phyloP scores from a whole-genome alignment of 1,284 basidiomycete genomes.

The Anthracocystis setariae region DNA sequence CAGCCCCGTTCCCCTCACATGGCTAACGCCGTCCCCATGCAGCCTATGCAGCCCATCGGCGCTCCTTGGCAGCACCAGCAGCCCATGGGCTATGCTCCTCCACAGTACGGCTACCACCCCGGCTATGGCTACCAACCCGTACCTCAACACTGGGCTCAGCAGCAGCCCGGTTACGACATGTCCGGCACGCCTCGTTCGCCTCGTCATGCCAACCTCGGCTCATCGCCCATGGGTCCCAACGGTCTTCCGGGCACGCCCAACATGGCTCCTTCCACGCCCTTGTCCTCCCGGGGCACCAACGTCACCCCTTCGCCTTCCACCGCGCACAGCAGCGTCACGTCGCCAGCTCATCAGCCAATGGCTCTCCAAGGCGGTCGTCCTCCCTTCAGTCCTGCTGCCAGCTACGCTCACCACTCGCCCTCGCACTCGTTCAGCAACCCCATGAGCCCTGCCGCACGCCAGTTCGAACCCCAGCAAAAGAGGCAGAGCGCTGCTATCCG shows the following conservation, averaged over 20 bases:
- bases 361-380: slow-evolving; percentile 43
- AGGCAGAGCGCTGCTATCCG: slow-evolving; percentile 63
- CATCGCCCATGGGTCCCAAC: slow-evolving; percentile 60
- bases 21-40: slow-evolving; percentile 53
- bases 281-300: slow-evolving; percentile 36
- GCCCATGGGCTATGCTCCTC: slow-evolving; percentile 48
- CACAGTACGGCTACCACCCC: slow-evolving; percentile 55
- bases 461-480: slow-evolving; percentile 66
- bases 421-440: slow-evolving; percentile 61
- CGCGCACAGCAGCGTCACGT: slow-evolving; percentile 45
- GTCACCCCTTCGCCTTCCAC: slow-evolving; percentile 51
- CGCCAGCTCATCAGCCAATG: slow-evolving; percentile 50
- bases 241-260: slow-evolving; percentile 54
- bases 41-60: slow-evolving; percentile 56
- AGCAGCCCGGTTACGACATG: slow-evolving; percentile 56
- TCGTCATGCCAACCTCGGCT: slow-evolving; percentile 52
- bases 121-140: slow-evolving; percentile 57
- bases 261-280: slow-evolving; percentile 48
- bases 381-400: slow-evolving; percentile 41
- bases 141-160: slow-evolving; percentile 45
- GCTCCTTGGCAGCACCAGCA: slow-evolving; percentile 54
- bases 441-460: slow-evolving; percentile 65
- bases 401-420: slow-evolving; percentile 53
- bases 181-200: slow-evolving; percentile 58
- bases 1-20: slow-evolving; percentile 61